Conservation (phyloP, 2,329 filamentous ascomycete species). For the Cladophialophora carrionii region DNA sequence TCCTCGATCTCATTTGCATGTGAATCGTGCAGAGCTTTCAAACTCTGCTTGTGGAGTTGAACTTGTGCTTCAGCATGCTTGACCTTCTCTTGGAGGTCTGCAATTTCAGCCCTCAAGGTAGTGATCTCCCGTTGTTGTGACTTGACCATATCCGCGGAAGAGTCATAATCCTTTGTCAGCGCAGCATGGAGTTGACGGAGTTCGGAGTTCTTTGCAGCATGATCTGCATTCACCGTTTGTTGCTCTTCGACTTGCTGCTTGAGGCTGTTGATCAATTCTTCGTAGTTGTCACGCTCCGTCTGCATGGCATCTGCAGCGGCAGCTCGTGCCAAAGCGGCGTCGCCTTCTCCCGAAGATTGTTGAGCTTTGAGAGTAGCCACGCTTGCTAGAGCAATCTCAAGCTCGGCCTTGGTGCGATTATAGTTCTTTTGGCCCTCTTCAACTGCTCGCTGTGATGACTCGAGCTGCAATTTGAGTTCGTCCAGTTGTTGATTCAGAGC, state of each 20-base stretch:
- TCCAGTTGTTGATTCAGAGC: slow-evolving; percentile 72
- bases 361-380: slow-evolving; percentile 52
- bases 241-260: slow-evolving; percentile 80
- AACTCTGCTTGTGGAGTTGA: slow-evolving; percentile 54
- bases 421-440: slow-evolving; percentile 73
- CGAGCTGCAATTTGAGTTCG: slow-evolving; percentile 76
- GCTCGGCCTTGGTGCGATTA: slow-evolving; percentile 69
- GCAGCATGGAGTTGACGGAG: slow-evolving; percentile 72
- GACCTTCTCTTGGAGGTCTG: slow-evolving; percentile 46
- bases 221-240: slow-evolving; percentile 70
- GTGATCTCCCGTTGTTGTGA: slow-evolving; percentile 57
- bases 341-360: slow-evolving; percentile 40
- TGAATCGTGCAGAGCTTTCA: slow-evolving; percentile 47
- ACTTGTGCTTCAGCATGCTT: slow-evolving; percentile 58
- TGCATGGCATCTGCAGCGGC: slow-evolving; percentile 52
- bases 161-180: slow-evolving; percentile 69
- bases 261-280: slow-evolving; percentile 63
- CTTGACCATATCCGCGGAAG: slow-evolving; percentile 64
- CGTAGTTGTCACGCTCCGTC: slow-evolving; percentile 60
- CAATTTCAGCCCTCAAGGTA: slow-evolving; percentile 39
- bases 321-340: slow-evolving; percentile 35
- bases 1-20: slow-evolving; percentile 43
- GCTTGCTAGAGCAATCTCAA: slow-evolving; percentile 68
- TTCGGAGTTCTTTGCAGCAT: slow-evolving; percentile 69
- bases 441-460: slow-evolving; percentile 69